Evolutionary conservation across 2,329 filamentous ascomycete genomes (phyloP), one percentile per base, ranked within the genome.

Genomic region (Fusarium nodosum): DNA sequence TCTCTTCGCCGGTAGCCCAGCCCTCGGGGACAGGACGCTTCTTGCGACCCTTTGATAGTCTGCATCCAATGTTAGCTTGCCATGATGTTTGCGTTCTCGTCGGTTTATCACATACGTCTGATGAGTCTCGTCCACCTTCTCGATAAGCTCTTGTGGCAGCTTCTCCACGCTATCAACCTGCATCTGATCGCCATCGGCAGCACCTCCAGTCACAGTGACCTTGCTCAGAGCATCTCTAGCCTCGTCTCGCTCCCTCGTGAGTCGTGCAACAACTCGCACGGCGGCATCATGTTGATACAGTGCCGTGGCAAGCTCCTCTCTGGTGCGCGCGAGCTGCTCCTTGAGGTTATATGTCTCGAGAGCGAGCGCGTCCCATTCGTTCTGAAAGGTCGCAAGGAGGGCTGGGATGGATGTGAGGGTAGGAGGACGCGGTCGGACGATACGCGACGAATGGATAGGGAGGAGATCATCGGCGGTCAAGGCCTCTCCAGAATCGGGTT

Each of bases 211-310:
- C 45, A 97, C 89, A 3, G 92, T 93, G 16, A 98, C 87, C 77
- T 93, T 93, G 36, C 93, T 93, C 53, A 99, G 83, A 16, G 96
- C 93, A 80, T 96, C 92, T 70, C 95, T 87, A 46, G 96, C 94
- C 79, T 98, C 94, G 75, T 99, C 94, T 68, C 96, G 85, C 84
- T 99, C 96, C 78, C 88, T 91, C n/a, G 92, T 92, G 78, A 99
- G 79, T 48, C 95, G 89, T 70, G 94, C 94, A 81, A 99, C 97
- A 50, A 99, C 96, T 68, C 96, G 88, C 51, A 97, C 90, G n/a
- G 96, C 96, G 3, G 96, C 95, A 84, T 99, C 96, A 75, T 98
- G 93, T 82, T 98, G 95, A 81, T 99, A 99, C 26, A 99, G 86
- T 0, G 96, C 93, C 2, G 93, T 96, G 59, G 93, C 93, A 59